Base-by-base conservation (phyloP, 352 stramenopile species). In the Phytophthora sojae region DNA sequence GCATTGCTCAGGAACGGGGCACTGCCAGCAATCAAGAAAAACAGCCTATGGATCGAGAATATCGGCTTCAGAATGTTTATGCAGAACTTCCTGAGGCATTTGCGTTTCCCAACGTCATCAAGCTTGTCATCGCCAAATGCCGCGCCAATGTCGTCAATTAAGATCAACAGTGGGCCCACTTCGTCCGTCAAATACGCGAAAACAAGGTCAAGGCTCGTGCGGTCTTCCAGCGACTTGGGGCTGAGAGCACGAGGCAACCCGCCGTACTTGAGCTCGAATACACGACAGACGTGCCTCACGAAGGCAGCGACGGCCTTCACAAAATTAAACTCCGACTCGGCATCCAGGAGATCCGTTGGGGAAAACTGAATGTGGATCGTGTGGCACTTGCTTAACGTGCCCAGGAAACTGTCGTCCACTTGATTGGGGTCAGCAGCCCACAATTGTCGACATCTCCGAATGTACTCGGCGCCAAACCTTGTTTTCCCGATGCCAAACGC, bases 101-200 rank as follows among this genome's bases (percentile, higher is more conserved):
- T 11, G 25, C 29, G 45, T 19, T 14, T 23, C 7, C 2, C 14
- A 6, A 42, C 14, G 11, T 62, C 42, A 32, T 12, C 12, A 2
- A 32, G 19, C 2, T 51, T 53, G 15, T 19, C 12, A 37, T 50
- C 1, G 2, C 52, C 17, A 29, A 74, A 61, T 1, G 58, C 45
- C 6, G 11, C 6, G 15, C 49, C 65, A 63, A 69, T 71, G 2
- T 67, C 65, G 57, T 68, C 65, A 2, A 74, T 21, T 37, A 75
- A 50, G 30, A 75, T 75, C 23, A 77, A 71, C 4, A 77, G 50
- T n/a, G 71, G 56, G 1, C 65, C 71, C 23, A 64, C 71, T 77
- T 77, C 60, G 17, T 32, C 2, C 2, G 56, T 64, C 32, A 77
- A 57, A 4, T 61, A 47, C 2, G 49, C 14, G 8, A 67, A 21